A percentile compares a stretch with the other conserved stretches of the same genome.
These are phyloP conservation scores for Saccharomycopsis synnaedendra DNA, from an alignment of 805 yeast genomes.

Conservation along the genomic window DNA sequence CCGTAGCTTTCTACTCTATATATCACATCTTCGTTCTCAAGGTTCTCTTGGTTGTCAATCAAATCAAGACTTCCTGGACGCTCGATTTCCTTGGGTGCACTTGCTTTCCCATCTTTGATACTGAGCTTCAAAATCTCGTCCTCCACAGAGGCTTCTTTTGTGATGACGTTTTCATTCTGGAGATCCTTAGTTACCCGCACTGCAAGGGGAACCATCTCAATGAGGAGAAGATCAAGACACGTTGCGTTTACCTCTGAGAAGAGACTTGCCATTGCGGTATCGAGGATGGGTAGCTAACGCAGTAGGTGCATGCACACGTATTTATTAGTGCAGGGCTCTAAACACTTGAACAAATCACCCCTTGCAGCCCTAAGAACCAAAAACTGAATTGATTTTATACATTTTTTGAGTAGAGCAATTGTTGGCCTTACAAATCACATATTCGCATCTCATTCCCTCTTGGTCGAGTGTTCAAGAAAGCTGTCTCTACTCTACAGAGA, in stretches of 20 bases:
- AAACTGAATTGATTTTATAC: too few relatives aligned
- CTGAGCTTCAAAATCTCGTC: conserved; percentile 12
- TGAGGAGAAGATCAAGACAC: conserved; percentile 53
- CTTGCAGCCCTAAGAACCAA: too few relatives aligned
- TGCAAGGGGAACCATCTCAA: conserved; percentile 68
- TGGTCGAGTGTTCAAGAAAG: too few relatives aligned
- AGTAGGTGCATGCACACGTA: too few relatives aligned
- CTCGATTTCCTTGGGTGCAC: conserved; percentile 20
- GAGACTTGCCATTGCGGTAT: conserved; percentile 8
- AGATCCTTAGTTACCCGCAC: conserved; percentile 47
- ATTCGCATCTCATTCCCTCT: too few relatives aligned
- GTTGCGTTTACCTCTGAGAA: conserved; percentile 35
- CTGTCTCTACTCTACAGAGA: too few relatives aligned
- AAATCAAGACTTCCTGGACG: conserved; percentile 6
- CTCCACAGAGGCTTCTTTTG: conserved; percentile 12
- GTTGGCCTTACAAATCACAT: too few relatives aligned
- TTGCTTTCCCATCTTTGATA: conserved; percentile 22
- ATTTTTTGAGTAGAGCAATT: too few relatives aligned
- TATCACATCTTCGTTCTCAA: conserved; percentile 38
- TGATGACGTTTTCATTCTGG: conserved; percentile 19
- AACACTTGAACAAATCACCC: too few relatives aligned
- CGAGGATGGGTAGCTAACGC: not conserved
- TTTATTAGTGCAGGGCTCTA: too few relatives aligned
- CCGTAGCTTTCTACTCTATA: conserved; percentile 63
- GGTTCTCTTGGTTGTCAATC: conserved; percentile 25